Conservation (phyloP, 352 stramenopile genomes). For the Pythium oligandrum region DNA sequence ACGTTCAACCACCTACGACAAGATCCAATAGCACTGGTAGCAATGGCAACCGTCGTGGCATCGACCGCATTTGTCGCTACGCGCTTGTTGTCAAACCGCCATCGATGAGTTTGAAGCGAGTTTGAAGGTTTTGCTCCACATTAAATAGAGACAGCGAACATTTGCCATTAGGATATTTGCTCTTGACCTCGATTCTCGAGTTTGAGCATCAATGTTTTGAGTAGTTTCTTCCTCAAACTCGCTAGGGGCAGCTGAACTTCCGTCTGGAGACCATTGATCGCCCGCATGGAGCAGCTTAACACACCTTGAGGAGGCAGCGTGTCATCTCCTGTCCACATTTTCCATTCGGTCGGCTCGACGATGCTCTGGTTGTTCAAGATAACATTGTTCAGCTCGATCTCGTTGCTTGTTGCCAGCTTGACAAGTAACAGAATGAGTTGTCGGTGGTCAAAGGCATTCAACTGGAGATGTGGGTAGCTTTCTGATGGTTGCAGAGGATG, state of each 20-base stretch:
- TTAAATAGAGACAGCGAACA: no score
- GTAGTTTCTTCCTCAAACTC: slow-evolving; percentile 51
- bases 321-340: slow-evolving; percentile 46
- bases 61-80: slow-evolving; percentile 44
- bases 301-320: slow-evolving; percentile 39
- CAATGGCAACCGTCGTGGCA: slow-evolving; percentile 39
- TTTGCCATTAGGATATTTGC: slow-evolving; percentile 4
- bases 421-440: slow-evolving; percentile 54
- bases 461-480: slow-evolving; percentile 40
- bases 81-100: slow-evolving; percentile 23
- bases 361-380: slow-evolving; percentile 36
- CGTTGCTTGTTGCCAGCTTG: slow-evolving; percentile 34
- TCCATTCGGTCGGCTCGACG: slow-evolving; percentile 49
- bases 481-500: slow-evolving; percentile 54
- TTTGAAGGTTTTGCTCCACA: no score
- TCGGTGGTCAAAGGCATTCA: slow-evolving; percentile 46
- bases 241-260: slow-evolving; percentile 43
- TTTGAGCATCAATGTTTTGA: slow-evolving; percentile 58
- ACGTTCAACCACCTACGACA: slow-evolving; percentile 20
- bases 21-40: slow-evolving; percentile 49
- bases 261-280: slow-evolving; percentile 30
- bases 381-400: slow-evolving; percentile 42
- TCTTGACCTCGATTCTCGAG: slow-evolving; percentile 47
- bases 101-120: slow-evolving; percentile 7
- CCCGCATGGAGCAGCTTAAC: slow-evolving; percentile 43